Conservation (phyloP, 2,329 filamentous ascomycete genomes). For the Curvularia lunata region DNA sequence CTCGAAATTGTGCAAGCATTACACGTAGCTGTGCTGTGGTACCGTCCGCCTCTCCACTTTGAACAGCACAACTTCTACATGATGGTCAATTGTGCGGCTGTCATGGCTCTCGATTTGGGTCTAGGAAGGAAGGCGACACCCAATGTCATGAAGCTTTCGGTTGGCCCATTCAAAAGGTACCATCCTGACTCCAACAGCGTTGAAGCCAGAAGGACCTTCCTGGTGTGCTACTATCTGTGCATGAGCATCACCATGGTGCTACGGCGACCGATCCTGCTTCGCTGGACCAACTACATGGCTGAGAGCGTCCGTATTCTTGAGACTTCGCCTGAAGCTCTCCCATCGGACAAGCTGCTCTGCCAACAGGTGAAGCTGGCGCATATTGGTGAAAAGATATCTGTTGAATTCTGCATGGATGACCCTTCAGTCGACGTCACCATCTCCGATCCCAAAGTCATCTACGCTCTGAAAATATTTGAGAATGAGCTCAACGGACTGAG, state of each 20-base stretch:
- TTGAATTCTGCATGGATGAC: conserved; percentile 64
- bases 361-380: conserved; percentile 65
- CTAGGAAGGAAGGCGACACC: conserved; percentile 65
- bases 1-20: conserved; percentile 83
- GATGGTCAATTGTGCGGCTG: conserved; percentile 77
- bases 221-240: conserved; percentile 67
- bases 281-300: conserved; percentile 68
- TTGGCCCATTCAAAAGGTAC: conserved; percentile 42
- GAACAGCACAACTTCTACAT: conserved; percentile 92
- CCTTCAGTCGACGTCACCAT: conserved; percentile 59
- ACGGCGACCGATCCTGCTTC: conserved; percentile 63
- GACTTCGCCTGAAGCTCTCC: conserved; percentile 62
- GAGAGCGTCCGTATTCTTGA: conserved; percentile 66
- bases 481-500: conserved; percentile 53
- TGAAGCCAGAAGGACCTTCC: conserved; percentile 65
- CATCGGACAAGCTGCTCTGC: conserved; percentile 62
- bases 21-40: conserved; percentile 79
- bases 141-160: conserved; percentile 47
- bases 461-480: conserved; percentile 62
- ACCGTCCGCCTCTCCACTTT: conserved; percentile 80
- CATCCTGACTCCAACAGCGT: conserved; percentile 59
- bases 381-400: conserved; percentile 63
- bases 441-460: conserved; percentile 62
- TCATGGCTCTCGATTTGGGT: conserved; percentile 84
- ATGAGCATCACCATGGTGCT: conserved; percentile 65